Evolutionary conservation across 352 stramenopile species (phyloP), one percentile per base, ranked within the genome.

Genomic region (Aphanomyces astaci): DNA sequence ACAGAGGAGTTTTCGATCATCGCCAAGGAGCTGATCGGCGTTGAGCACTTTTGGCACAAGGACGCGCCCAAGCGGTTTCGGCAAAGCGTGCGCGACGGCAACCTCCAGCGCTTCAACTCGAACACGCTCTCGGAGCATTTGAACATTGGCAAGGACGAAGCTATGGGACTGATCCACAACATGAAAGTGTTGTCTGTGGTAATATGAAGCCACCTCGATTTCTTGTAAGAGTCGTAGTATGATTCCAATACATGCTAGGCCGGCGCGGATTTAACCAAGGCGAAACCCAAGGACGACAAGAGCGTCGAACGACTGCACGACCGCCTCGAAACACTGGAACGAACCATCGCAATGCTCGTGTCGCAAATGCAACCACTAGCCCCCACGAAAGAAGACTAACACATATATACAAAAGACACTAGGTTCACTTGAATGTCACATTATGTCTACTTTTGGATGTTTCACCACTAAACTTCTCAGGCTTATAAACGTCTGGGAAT

Each of bases 1-100:
- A 33, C 28, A 15, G 24, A 45, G 7, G 60, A 67, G 28, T 27
- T 67, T n/a, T 27, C 3, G 2, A 45, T 67, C 11, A 22, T 67
- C 24, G 48, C 60, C 17, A 51, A 48, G n/a, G 24, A 66, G 19
- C 10, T 48, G 31, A 25, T 66, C 5, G 39, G 57, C 11, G 31
- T 55, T n/a, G 48, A 55, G n/a, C 48, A 30, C 48, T 55, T 55
- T 30, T 55, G n/a, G 48, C 48, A 55, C 48, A 10, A 30, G 10
- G 48, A 30, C 27, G n/a, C 48, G 48, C n/a, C 48, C 27, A 55
- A 55, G 48, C 48, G 48, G 27, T 55, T 55, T n/a, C 48, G 48
- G n/a, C 48, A 55, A n/a, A 55, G 48, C 27, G 2, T 55, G 27
- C 48, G 27, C n/a, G n/a, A 31, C 48, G 48, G 27, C 48, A 55